A percentile compares a stretch with the other conserved stretches of the same genome.
These are phyloP conservation scores for Malus sylvestris DNA, from an alignment of 306 rosid species.

Conservation along the genomic window DNA sequence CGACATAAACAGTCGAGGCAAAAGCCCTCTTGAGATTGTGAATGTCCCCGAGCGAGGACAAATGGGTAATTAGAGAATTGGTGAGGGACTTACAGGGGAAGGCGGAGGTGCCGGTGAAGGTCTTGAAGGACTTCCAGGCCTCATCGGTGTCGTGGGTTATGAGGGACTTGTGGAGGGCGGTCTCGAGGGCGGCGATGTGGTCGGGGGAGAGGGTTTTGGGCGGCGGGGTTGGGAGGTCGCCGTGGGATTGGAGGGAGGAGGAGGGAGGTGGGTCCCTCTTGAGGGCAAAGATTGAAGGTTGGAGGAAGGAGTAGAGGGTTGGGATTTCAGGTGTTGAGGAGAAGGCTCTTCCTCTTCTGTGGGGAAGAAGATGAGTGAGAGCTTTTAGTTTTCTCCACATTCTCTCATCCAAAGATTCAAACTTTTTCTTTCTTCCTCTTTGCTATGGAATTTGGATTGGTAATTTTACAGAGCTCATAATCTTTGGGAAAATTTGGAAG, in stretches of 20 bases:
- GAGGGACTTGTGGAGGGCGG: conserved; percentile 62
- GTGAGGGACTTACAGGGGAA: conserved; percentile 76
- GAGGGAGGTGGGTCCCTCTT: conserved; percentile 29
- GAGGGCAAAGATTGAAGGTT: conserved; percentile 63
- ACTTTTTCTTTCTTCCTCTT: neutral
- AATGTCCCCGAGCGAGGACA: conserved; percentile 58
- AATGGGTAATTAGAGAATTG: conserved; percentile 54
- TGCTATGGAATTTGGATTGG: neutral
- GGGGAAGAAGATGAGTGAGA: conserved; percentile 21
- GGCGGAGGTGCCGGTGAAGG: conserved; percentile 49
- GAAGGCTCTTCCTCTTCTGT: conserved; percentile 37
- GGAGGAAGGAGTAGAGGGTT: conserved; percentile 78
- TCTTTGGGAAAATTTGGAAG: neutral
- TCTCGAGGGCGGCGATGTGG: conserved; percentile 36
- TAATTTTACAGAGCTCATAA: neutral
- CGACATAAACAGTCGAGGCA: conserved; percentile 51
- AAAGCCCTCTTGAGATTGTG: conserved; percentile 81
- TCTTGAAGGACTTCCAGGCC: conserved; percentile 87
- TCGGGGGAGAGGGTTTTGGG: conserved; percentile 36
- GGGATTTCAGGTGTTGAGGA: conserved; percentile 52
- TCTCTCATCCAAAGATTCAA: conserved; percentile 3
- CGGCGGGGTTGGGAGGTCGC: conserved; percentile 27
- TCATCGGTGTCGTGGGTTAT: conserved; percentile 49
- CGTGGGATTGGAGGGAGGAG: conserved; percentile 10
- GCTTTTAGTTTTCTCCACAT: conserved; percentile 36